These are phyloP conservation scores for Curvularia verruculosa DNA, from an alignment of 2,329 filamentous ascomycete species.

Conservation along the genomic window DNA sequence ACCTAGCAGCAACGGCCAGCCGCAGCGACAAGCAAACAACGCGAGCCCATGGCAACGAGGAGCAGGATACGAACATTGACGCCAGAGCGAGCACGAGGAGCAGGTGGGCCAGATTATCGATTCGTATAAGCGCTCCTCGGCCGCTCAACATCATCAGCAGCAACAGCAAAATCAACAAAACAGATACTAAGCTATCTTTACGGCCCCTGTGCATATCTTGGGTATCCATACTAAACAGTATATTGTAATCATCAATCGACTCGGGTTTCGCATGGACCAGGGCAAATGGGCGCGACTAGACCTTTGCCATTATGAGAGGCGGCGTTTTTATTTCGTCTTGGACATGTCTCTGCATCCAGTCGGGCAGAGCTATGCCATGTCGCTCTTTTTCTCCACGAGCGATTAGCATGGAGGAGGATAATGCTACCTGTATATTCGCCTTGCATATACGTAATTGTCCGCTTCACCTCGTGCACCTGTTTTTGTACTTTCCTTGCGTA, in stretches of 20 bases:
- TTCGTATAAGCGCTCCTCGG: constrained; percentile 44
- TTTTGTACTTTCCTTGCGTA: constrained; percentile 13
- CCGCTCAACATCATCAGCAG: constrained; percentile 20
- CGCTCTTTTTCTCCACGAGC: constrained; percentile 4
- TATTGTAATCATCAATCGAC: constrained; percentile 35
- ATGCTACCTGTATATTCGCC: constrained; percentile 10
- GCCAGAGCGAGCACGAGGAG: constrained; percentile 47
- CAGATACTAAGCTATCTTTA: constrained; percentile 32
- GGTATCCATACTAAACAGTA: constrained; percentile 18
- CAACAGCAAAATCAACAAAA: constrained; percentile 19
- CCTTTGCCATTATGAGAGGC: constrained; percentile 28
- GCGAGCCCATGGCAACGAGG: constrained; percentile 69
- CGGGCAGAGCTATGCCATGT: constrained; percentile 9
- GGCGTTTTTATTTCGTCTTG: constrained; percentile 28
- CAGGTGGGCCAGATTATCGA: constrained; percentile 45
- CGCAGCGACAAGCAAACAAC: constrained; percentile 58
- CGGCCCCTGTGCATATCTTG: constrained; percentile 35
- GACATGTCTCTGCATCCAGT: constrained; percentile 14
- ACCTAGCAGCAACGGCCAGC: constrained; percentile 45
- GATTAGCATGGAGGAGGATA: constrained; percentile 7
- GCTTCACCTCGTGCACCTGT: constrained; percentile 1
- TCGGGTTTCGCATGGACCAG: constrained; percentile 27
- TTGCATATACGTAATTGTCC: constrained; percentile 13
- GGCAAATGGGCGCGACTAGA: constrained; percentile 17
- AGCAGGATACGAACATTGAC: constrained; percentile 67